phyloP scores from a whole-genome alignment of 1,284 basidiomycete species.

The Anthracocystis panici-leucophaei region DNA sequence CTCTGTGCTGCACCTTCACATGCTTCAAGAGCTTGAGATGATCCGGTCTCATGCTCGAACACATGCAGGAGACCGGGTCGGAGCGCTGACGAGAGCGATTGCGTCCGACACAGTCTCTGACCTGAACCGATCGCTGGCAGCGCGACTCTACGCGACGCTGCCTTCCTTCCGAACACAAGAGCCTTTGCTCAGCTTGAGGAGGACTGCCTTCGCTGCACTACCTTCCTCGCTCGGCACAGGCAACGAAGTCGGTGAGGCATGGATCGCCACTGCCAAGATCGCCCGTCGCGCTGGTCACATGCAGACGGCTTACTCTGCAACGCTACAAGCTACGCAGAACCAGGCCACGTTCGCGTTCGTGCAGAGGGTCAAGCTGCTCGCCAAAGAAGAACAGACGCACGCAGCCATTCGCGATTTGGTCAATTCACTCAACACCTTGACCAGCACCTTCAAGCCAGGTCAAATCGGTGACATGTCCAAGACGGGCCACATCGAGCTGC shows the following conservation, averaged over 20 bases:
- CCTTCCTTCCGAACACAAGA: conserved; percentile 94
- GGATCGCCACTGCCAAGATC: conserved; percentile 93
- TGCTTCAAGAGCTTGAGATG: conserved; percentile 86
- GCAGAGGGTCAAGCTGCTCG: conserved; percentile 89
- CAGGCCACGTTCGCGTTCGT: conserved; percentile 85
- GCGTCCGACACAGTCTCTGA: conserved; percentile 42
- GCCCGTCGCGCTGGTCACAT: conserved; percentile 93
- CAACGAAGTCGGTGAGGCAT: conserved; percentile 73
- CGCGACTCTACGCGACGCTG: conserved; percentile 81
- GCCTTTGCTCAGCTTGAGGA: conserved; percentile 87
- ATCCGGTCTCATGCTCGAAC: conserved; percentile 68
- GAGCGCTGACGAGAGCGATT: conserved; percentile 70
- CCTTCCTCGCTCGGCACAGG: conserved; percentile 14
- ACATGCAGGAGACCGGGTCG: conserved; percentile 17
- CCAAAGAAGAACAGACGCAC: conserved; percentile 82
- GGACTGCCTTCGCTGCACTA: conserved; percentile 79
- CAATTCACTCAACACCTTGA: conserved; percentile 75
- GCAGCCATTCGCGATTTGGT: conserved; percentile 90
- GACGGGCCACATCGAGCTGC: conserved; percentile 32
- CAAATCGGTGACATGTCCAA: conserved; percentile 22
- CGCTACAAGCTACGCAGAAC: conserved; percentile 86
- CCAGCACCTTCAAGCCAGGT: conserved; percentile 34
- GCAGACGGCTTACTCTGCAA: conserved; percentile 96
- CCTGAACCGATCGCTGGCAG: conserved; percentile 71
- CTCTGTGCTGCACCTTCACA: conserved; percentile 85